Evolutionary conservation across 2,329 filamentous ascomycete species (phyloP).

Genomic region (Malbranchea zuffiana): DNA sequence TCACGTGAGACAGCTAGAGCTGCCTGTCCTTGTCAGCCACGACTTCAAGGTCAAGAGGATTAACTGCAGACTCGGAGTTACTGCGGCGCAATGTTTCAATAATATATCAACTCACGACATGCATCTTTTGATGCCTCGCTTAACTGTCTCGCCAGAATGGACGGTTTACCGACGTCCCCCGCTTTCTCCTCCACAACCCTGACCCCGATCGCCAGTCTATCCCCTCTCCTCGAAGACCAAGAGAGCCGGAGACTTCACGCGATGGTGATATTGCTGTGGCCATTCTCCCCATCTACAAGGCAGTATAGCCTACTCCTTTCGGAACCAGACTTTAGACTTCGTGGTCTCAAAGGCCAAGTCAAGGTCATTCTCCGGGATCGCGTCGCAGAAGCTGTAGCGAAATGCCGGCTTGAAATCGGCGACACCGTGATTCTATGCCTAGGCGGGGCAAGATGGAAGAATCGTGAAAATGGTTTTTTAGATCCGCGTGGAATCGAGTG

Average conservation of each 20-base stretch:
- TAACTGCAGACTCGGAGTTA: too few species aligned
- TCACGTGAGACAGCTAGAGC: too few species aligned
- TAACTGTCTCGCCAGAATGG: too few species aligned
- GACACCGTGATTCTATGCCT: constrained; percentile 63
- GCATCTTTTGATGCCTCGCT: too few species aligned
- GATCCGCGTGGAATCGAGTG: constrained; percentile 40
- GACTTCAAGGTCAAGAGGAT: too few species aligned
- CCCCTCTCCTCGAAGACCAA: constrained; percentile 24
- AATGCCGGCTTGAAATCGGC: constrained; percentile 61
- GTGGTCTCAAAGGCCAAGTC: constrained; percentile 66
- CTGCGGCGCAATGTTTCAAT: too few species aligned
- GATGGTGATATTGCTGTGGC: constrained; percentile 78
- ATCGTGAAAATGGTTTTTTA: constrained; percentile 32
- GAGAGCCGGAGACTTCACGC: constrained; percentile 45
- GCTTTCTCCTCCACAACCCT: constrained; percentile 17
- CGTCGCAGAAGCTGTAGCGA: constrained; percentile 58
- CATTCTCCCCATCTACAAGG: constrained; percentile 67
- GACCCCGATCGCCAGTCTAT: constrained; percentile 34
- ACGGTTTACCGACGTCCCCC: constrained; percentile 15
- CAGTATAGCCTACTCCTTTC: constrained; percentile 70
- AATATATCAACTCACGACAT: too few species aligned
- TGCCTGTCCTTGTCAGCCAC: too few species aligned
- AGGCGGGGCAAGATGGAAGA: constrained; percentile 54
- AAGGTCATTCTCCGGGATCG: constrained; percentile 62
- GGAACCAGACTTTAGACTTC: constrained; percentile 72